Evolutionary conservation across 768 basidiomycete species (phyloP).

Genomic region (Macrocybe gigantea): DNA sequence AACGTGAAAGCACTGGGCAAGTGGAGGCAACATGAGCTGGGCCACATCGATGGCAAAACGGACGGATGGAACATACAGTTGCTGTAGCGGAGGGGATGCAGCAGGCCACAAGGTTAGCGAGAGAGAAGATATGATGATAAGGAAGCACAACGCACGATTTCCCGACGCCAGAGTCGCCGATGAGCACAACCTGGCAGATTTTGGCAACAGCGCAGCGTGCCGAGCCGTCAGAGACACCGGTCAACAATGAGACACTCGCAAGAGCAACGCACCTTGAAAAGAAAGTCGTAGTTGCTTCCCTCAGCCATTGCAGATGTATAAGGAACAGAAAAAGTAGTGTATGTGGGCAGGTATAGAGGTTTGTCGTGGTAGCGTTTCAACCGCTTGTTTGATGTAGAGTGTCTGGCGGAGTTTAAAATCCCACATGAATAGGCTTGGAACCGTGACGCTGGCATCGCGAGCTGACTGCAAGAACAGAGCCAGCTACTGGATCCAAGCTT

Average conservation of each 20-base stretch:
- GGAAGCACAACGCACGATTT: conserved; percentile 79
- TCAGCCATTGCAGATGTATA: conserved; percentile 61
- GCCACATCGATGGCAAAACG: neutral
- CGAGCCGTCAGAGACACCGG: neutral
- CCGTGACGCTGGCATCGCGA: too few species aligned
- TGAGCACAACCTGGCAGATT: conserved; percentile 79
- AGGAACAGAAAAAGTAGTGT: conserved; percentile 11
- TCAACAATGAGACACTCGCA: too few species aligned
- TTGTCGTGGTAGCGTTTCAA: conserved; percentile 11
- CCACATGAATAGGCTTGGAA: conserved; percentile 3
- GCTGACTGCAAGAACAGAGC: neutral
- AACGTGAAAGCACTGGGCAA: conserved; percentile 89
- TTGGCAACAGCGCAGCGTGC: conserved; percentile 2
- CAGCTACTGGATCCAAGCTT: too few species aligned
- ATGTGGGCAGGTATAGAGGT: conserved; percentile 13
- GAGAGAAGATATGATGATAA: conserved; percentile 1
- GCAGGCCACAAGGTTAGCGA: conserved; percentile 3
- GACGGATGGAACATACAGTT: conserved; percentile 46
- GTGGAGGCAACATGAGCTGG: conserved; percentile 7
- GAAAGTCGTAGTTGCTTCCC: conserved; percentile 95
- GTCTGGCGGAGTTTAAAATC: conserved; percentile 21
- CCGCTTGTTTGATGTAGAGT: conserved; percentile 3
- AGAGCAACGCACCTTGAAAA: conserved; percentile 78
- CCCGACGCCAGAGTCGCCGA: conserved; percentile 98
- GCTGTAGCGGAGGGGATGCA: conserved; percentile 23